Percentiles rank a stretch among this genome's conserved stretches.
phyloP scores from a whole-genome alignment of 78 protist species.

The Dictyostelium purpureum region DNA sequence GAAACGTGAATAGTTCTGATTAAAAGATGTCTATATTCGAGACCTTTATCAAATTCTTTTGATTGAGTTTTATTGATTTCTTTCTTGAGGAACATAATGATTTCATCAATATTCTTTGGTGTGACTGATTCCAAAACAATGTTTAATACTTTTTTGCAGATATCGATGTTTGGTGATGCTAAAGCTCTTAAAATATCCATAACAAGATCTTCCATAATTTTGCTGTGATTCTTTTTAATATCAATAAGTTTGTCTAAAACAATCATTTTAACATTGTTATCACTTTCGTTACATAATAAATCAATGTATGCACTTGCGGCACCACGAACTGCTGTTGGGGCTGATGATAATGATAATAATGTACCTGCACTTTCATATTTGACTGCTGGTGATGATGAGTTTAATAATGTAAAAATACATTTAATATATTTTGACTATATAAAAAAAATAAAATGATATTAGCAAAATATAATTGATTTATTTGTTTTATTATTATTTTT shows the following conservation, averaged over 20 bases:
- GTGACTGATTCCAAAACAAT: conserved; percentile 88
- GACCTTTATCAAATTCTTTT: conserved; percentile 76
- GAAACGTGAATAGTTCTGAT: conserved; percentile 91
- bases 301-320: conserved; percentile 90
- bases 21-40: conserved; percentile 91
- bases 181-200: conserved; percentile 97
- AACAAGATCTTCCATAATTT: conserved; percentile 88
- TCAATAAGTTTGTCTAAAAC: conserved; percentile 89
- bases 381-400: conserved; percentile 87
- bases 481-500: background rate
- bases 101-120: conserved; percentile 87
- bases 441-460: background rate
- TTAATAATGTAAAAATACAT: conserved; percentile 87
- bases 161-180: conserved; percentile 90
- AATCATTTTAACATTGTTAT: conserved; percentile 96
- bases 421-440: conserved; percentile 84
- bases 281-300: conserved; percentile 88
- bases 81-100: conserved; percentile 91
- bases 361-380: conserved; percentile 84
- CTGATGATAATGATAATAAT: conserved; percentile 86
- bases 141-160: conserved; percentile 89
- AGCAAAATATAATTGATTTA: background rate
- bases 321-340: conserved; percentile 93
- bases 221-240: conserved; percentile 80
- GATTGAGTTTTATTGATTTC: conserved; percentile 86